phyloP scores from a whole-genome alignment of 768 basidiomycete genomes.

The Pluteus cervinus region DNA sequence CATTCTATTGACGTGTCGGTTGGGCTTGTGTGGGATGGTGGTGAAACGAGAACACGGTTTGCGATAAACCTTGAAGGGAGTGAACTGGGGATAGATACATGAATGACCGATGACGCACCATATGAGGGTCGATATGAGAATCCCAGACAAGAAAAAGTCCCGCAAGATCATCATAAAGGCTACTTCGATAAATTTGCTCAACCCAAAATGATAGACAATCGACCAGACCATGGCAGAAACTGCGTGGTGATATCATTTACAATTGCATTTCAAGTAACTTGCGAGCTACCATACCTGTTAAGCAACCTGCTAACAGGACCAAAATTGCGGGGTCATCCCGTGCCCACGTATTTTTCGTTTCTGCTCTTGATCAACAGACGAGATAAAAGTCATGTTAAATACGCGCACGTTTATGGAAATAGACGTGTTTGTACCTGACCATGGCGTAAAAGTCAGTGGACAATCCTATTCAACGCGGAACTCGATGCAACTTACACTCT shows the following conservation, averaged over 20 bases:
- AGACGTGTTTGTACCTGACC: constrained; percentile 86
- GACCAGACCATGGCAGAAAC: constrained; percentile 86
- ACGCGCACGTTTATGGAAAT: constrained; percentile 88
- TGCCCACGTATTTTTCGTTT: constrained; percentile 98
- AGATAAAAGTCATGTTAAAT: neutral
- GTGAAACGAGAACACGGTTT: constrained; percentile 64
- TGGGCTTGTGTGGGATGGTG: constrained; percentile 65
- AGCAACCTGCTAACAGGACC: constrained; percentile 74
- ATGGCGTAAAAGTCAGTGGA: constrained; percentile 9
- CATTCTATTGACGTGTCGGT: constrained; percentile 78
- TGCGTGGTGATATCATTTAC: constrained; percentile 21
- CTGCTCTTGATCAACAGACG: constrained; percentile 29
- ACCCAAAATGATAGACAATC: constrained; percentile 65
- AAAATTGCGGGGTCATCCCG: constrained; percentile 96
- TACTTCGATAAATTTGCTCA: constrained; percentile 51
- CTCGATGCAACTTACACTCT: constrained; percentile 61
- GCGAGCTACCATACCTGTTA: constrained; percentile 45
- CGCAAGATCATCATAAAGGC: constrained; percentile 81
- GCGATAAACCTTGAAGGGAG: constrained; percentile 49
- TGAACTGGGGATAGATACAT: constrained; percentile 10
- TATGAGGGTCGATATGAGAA: constrained; percentile 66
- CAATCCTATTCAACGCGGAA: constrained; percentile 1
- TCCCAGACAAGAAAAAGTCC: constrained; percentile 79
- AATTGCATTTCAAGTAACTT: neutral
- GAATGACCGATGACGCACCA: constrained; percentile 45